Base-by-base conservation (phyloP, 768 basidiomycete species). In the Xerocomus brunneocitrinus region DNA sequence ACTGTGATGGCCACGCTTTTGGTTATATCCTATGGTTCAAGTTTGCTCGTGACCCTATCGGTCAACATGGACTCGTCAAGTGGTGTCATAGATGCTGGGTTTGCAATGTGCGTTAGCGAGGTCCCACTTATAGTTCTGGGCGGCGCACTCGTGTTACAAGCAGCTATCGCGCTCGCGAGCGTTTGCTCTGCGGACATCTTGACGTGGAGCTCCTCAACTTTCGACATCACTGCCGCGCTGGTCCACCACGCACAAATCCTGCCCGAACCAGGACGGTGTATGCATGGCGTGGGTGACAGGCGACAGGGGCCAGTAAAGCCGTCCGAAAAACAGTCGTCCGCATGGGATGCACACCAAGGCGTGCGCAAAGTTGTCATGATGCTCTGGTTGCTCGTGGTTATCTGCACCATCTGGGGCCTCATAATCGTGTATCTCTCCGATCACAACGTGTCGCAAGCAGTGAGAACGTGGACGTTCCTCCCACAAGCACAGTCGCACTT, bases 141-240 rank as follows among this genome's bases (percentile, higher is more conserved):
- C 3, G 38, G 59, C 16, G 4, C 58, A 12, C 53, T 71, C 27
- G 35, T 62, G 2, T 39, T 60, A 13, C 69, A 70, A 47, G 64
- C 54, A 1, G 4, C 58, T 4, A 60, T 71, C 31, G 66, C 64
- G 8, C 48, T 69, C 22, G 42, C 43, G 1, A 65, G 64, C 19
- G 53, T 61, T n/a, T 41, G 54, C 25, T 31, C 48, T 22, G 62
- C 62, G 16, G 57, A 65, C 50, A 57, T 70, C 31, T 35, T 62
- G 41, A 70, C 70, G 16, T 70, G 70, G 70, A 71, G 70, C 19
- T 64, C 67, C 30, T 70, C 68, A 2, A 53, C 64, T n/a, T 59
- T 71, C 22, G 68, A 67, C 16, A 54, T 63, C 1, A 66, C 67
- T 5, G 66, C 70, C 1, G 68, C 68, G 3, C 56, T 70, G 25